These are phyloP conservation scores for Circinella umbellata DNA, from an alignment of 371 early-diverging fungal genomes.

Conservation along the genomic window DNA sequence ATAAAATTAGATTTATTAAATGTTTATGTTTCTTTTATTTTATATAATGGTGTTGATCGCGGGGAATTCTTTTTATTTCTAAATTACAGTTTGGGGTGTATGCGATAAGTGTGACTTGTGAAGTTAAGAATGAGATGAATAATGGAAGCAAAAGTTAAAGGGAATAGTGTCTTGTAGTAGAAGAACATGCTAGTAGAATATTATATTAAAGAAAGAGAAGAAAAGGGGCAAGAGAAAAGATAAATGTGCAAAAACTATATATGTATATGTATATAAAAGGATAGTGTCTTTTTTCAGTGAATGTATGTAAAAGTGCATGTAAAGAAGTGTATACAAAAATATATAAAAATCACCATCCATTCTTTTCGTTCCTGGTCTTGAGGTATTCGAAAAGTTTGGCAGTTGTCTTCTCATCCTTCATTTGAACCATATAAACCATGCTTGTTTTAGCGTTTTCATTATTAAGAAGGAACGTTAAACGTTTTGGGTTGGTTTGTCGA, in stretches of 20 bases:
- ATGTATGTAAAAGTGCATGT: no score
- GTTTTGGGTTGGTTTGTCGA: slow-evolving; percentile 37
- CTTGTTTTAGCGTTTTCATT: slow-evolving; percentile 38
- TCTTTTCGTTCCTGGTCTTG: slow-evolving; percentile 39
- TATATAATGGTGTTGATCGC: no score
- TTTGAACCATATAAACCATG: slow-evolving; percentile 51
- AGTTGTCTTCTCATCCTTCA: slow-evolving; percentile 47
- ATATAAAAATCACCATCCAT: slow-evolving; percentile 37
- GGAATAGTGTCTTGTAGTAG: no score
- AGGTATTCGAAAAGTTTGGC: slow-evolving; percentile 45
- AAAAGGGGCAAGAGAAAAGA: no score
- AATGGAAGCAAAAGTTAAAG: no score
- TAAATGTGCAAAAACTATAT: no score
- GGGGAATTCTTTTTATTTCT: background rate
- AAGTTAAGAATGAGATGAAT: no score
- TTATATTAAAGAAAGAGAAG: no score
- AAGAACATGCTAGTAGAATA: no score
- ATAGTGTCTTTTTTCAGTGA: no score
- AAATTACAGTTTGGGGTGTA: background rate
- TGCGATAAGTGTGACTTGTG: background rate
- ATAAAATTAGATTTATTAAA: slow-evolving; percentile 5
- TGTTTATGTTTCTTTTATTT: no score
- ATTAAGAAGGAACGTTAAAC: slow-evolving; percentile 39
- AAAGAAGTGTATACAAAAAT: background rate
- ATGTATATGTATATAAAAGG: no score